Conservation (phyloP, 2,329 filamentous ascomycete species). For the Conoideocrella luteorostrata region DNA sequence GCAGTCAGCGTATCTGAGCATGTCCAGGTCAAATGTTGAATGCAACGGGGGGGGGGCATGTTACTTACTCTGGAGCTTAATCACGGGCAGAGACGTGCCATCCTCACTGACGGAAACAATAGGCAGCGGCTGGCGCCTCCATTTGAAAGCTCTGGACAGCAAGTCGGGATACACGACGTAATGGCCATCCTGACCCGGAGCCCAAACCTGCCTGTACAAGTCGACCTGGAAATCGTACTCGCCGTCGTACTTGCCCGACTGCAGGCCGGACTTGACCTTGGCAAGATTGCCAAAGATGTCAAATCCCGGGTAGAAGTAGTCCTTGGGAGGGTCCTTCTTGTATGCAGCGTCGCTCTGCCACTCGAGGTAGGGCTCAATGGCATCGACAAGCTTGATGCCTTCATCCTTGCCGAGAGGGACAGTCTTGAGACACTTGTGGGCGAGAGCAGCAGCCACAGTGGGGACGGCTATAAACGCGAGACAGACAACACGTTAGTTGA, state of each 20-base stretch:
- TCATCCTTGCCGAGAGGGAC: slow-evolving; percentile 31
- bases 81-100: slow-evolving; percentile 13
- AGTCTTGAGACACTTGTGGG: slow-evolving; percentile 30
- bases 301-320: slow-evolving; percentile 41
- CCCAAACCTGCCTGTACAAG: slow-evolving; percentile 43
- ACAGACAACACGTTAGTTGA: neutral
- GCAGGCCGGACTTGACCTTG: slow-evolving; percentile 36
- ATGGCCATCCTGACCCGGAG: slow-evolving; percentile 57
- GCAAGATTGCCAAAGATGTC: slow-evolving; percentile 42
- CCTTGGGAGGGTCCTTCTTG: slow-evolving; percentile 44
- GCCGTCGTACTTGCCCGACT: slow-evolving; percentile 36
- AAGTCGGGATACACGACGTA: slow-evolving; percentile 30
- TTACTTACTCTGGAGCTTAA: slow-evolving; percentile 16
- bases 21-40: neutral
- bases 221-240: slow-evolving; percentile 51
- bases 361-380: slow-evolving; percentile 34
- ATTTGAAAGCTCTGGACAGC: slow-evolving; percentile 10
- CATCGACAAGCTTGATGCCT: slow-evolving; percentile 28
- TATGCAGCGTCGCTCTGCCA: slow-evolving; percentile 43
- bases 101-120: slow-evolving; percentile 35
- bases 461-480: slow-evolving; percentile 16
- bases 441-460: slow-evolving; percentile 29
- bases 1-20: neutral
- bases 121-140: slow-evolving; percentile 16
- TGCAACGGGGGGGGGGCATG: neutral